A percentile compares a stretch with the other conserved stretches of the same genome.
Conservation (phyloP, 2,329 filamentous ascomycete genomes). For the Chaetomiaceae sp. region DNA sequence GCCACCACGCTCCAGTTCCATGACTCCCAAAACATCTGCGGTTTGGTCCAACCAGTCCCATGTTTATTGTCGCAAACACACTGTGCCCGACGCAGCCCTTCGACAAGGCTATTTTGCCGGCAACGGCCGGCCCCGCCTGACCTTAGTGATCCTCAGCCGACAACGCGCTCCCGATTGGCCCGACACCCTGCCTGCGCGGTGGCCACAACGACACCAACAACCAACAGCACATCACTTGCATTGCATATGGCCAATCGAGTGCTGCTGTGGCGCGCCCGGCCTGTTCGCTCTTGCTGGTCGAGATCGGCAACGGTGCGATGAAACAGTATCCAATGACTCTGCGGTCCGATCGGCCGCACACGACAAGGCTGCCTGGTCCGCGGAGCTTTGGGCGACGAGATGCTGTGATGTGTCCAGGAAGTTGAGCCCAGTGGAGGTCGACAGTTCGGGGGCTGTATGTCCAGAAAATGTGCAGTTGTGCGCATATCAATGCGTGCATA, state of each 20-base stretch:
- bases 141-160: constrained; percentile 10
- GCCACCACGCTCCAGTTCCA: too few relatives aligned
- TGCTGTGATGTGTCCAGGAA: too few relatives aligned
- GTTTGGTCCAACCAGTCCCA: too few relatives aligned
- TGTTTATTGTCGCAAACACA: background rate
- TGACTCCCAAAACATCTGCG: too few relatives aligned
- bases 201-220: constrained; percentile 4
- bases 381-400: too few relatives aligned
- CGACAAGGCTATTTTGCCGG: constrained; percentile 1
- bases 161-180: constrained; percentile 5
- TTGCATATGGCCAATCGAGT: constrained; percentile 6
- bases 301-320: background rate
- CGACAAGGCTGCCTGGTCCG: background rate
- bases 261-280: background rate
- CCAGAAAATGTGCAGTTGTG: background rate
- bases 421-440: too few relatives aligned
- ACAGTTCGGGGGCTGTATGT: too few relatives aligned
- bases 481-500: too few relatives aligned
- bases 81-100: constrained; percentile 2
- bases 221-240: constrained; percentile 9
- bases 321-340: background rate
- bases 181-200: background rate
- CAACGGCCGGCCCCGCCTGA: background rate
- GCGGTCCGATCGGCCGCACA: background rate
- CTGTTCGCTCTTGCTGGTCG: background rate